Conservation (phyloP, 352 stramenopile genomes). For the Phytophthora europaea region DNA sequence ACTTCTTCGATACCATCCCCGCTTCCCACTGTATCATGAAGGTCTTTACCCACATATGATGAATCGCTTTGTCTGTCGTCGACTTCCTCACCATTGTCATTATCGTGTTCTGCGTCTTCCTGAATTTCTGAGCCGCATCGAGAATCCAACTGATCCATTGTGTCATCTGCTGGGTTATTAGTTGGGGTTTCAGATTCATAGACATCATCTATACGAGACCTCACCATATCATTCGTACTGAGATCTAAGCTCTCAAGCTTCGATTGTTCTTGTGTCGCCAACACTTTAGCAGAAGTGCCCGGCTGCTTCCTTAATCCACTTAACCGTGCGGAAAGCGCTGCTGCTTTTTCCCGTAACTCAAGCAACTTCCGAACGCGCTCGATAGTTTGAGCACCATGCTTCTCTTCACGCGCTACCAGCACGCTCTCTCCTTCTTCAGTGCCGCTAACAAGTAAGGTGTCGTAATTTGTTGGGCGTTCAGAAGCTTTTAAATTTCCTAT, state of each 20-base stretch:
- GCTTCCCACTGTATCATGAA: not conserved
- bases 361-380: conserved; percentile 41
- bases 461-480: not conserved
- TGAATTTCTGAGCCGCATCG: not conserved
- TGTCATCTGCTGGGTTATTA: not conserved
- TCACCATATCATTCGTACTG: not conserved
- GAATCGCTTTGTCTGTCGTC: not conserved
- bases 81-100: not conserved
- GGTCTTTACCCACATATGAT: not conserved
- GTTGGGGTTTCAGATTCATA: not conserved
- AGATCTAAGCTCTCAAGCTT: not conserved
- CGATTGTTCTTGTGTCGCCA: not conserved
- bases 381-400: not conserved
- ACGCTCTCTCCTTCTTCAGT: not conserved
- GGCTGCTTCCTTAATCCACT: conserved; percentile 27
- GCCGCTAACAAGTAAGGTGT: not conserved
- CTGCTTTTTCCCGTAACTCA: conserved; percentile 35
- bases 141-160: not conserved
- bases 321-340: conserved; percentile 29
- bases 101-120: not conserved
- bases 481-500: conserved; percentile 20
- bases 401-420: not conserved
- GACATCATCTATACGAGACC: not conserved
- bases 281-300: not conserved
- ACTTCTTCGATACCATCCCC: not conserved